Percentiles rank a stretch among this genome's conserved stretches.
phyloP scores from a whole-genome alignment of 345 rosid genomes.

The Turnera subulata region DNA sequence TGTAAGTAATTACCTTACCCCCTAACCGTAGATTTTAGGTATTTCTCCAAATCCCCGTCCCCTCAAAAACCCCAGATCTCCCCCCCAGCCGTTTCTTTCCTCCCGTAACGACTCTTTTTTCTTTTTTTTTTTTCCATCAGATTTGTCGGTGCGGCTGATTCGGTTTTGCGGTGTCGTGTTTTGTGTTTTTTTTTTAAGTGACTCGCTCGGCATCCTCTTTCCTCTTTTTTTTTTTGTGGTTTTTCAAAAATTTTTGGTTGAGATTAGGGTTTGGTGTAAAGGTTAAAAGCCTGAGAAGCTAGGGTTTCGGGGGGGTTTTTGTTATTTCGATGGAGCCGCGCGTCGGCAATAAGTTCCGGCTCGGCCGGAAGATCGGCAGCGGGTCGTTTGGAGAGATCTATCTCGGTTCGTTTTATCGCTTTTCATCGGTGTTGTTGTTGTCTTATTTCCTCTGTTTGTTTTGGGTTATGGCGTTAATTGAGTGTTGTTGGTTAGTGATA shows the following conservation, averaged over 20 bases:
- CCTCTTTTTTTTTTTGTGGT: neutral
- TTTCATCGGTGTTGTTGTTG: neutral
- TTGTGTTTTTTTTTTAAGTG: too few species aligned
- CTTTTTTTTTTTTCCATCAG: neutral
- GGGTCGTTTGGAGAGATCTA: slow-evolving; percentile 99
- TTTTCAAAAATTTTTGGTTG: neutral
- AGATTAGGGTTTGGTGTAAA: slow-evolving; percentile 12
- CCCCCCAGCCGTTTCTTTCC: neutral
- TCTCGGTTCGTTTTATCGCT: slow-evolving; percentile 51
- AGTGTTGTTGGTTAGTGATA: neutral
- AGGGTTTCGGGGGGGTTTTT: neutral
- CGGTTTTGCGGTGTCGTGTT: slow-evolving; percentile 8
- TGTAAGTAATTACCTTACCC: too few species aligned
- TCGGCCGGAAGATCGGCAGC: slow-evolving; percentile 95
- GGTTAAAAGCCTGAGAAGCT: too few species aligned
- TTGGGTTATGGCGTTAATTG: neutral
- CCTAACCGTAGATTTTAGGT: neutral
- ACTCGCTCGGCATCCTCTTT: neutral
- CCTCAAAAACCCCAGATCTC: slow-evolving; percentile 28
- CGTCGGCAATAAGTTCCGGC: slow-evolving; percentile 85
- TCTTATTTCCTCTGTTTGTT: neutral
- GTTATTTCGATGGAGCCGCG: slow-evolving; percentile 24
- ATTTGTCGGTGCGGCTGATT: slow-evolving; percentile 32
- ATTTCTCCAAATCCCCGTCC: too few species aligned
- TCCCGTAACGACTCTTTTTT: neutral